Evolutionary conservation across 2,329 filamentous ascomycete species (phyloP).

Genomic region (Colletotrichum sublineola): DNA sequence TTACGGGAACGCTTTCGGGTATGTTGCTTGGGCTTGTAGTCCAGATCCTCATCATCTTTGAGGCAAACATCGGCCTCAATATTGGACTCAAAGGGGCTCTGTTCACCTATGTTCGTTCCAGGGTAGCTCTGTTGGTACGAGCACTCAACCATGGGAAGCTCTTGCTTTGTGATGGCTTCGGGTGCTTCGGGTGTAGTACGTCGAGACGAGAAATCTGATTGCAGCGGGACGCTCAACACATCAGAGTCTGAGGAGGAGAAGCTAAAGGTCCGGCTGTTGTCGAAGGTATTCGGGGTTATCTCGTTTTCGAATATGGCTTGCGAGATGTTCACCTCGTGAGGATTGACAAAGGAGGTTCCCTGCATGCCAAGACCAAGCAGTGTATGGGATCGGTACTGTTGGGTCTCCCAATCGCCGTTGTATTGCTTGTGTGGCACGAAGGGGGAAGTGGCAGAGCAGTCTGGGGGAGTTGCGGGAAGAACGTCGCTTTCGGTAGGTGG

Average conservation of each 20-base stretch:
- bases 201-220: conserved; percentile 24
- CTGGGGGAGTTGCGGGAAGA: conserved; percentile 55
- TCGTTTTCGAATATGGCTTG: conserved; percentile 36
- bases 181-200: conserved; percentile 29
- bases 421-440: conserved; percentile 44
- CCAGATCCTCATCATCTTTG: conserved; percentile 30
- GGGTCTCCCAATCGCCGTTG: conserved; percentile 16
- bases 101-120: conserved; percentile 41
- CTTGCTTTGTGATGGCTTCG: conserved; percentile 29
- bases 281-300: conserved; percentile 5
- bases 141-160: conserved; percentile 15
- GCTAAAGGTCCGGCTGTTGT: conserved; percentile 17
- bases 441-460: conserved; percentile 51
- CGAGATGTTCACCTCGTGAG: conserved; percentile 38
- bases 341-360: conserved; percentile 35
- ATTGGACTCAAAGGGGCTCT: conserved; percentile 41
- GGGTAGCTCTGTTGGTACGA: conserved; percentile 17
- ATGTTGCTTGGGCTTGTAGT: conserved; percentile 36
- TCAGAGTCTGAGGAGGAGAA: conserved; percentile 34
- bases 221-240: conserved; percentile 9
- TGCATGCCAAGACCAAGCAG: conserved; percentile 27
- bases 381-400: conserved; percentile 19
- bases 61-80: neutral
- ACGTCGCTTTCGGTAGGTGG: conserved; percentile 57
- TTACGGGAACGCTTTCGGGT: conserved; percentile 39